These are phyloP conservation scores for Cordyceps cicadae DNA, from an alignment of 2,329 filamentous ascomycete species.

Conservation along the genomic window DNA sequence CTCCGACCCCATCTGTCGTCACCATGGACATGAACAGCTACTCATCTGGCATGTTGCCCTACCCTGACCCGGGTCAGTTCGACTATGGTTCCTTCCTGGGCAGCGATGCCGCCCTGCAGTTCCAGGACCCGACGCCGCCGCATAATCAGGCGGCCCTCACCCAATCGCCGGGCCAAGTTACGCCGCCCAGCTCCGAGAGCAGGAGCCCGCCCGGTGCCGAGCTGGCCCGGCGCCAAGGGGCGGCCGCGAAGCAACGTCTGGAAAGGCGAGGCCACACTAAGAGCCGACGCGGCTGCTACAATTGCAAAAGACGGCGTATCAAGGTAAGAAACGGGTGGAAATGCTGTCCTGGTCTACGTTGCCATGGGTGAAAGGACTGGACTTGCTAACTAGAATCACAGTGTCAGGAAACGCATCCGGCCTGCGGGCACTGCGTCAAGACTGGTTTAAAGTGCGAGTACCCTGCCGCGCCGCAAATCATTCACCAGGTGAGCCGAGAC, in stretches of 20 bases:
- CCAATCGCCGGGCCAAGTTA: conserved; percentile 24
- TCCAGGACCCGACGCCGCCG: conserved; percentile 4
- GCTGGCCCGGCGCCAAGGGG: conserved; percentile 13
- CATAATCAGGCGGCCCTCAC: conserved; percentile 16
- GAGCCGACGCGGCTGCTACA: conserved; percentile 56
- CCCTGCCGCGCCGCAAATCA: conserved; percentile 41
- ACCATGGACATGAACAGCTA: conserved; percentile 25
- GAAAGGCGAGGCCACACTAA: conserved; percentile 58
- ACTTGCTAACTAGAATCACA: conserved; percentile 23
- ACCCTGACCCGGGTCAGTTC: conserved; percentile 26
- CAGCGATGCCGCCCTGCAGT: conserved; percentile 14
- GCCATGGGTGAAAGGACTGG: no score
- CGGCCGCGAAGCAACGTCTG: conserved; percentile 30
- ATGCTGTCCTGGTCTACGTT: background rate
- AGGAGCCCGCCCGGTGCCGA: conserved; percentile 18
- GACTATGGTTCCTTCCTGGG: conserved; percentile 33
- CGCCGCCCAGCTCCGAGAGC: conserved; percentile 22
- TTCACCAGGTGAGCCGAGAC: conserved; percentile 36
- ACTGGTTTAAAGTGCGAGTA: conserved; percentile 56
- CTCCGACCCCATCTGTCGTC: background rate
- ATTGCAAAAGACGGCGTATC: conserved; percentile 59
- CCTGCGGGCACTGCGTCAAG: conserved; percentile 56
- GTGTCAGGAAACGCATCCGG: conserved; percentile 58
- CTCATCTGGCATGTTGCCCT: conserved; percentile 21
- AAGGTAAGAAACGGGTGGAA: conserved; percentile 35